Evolutionary conservation across 1,284 basidiomycete genomes (phyloP), one percentile per base, ranked within the genome.

Genomic region (Ustilago trichophora): DNA sequence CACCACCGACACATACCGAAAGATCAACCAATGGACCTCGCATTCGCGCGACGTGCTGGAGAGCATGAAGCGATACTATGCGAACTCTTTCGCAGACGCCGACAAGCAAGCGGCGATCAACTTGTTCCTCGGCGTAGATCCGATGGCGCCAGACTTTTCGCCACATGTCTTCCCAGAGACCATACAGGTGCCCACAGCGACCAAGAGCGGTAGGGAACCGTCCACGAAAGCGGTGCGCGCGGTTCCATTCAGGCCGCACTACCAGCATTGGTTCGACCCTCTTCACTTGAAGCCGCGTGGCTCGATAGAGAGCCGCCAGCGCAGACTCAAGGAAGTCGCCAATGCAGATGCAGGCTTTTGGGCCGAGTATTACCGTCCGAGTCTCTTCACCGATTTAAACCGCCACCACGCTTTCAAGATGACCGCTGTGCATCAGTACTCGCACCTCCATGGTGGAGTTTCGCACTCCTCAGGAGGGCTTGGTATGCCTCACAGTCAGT

Each of bases 21-120:
- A 93, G 22, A 93, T 95, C 85, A 82, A 82, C 50, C 93, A 97
- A 72, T 98, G 95, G 94, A 94, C 93, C 74, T 95, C 92, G 73
- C 96, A 98, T 82, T 97, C 94, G 3, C 87, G 96, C 22, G 95
- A 98, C 81, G 92, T 98, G 74, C 92, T 98, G 47, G 94, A 98
- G 83, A 97, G 96, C 70, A 90, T 98, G 51, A 87, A 92, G 48
- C 88, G 96, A 16, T 98, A 96, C 81, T 98, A 98, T 78, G 90
- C 94, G 5, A 99, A 98, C 78, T 93, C 92, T 4, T 86, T 98
- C 27, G 75, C 71, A 12, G 79, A 99, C 78, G 93, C 92, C 2
- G 96, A 98, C 82, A 98, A 98, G 82, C 96, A 99, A 82, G 87
- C 91, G 1, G 93, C 96, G 0, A 99, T 98, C 81, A 95, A 99